Percentiles rank a stretch among this genome's conserved stretches.
Conservation (phyloP, 768 basidiomycete species). For the Serpula lacrymans region DNA sequence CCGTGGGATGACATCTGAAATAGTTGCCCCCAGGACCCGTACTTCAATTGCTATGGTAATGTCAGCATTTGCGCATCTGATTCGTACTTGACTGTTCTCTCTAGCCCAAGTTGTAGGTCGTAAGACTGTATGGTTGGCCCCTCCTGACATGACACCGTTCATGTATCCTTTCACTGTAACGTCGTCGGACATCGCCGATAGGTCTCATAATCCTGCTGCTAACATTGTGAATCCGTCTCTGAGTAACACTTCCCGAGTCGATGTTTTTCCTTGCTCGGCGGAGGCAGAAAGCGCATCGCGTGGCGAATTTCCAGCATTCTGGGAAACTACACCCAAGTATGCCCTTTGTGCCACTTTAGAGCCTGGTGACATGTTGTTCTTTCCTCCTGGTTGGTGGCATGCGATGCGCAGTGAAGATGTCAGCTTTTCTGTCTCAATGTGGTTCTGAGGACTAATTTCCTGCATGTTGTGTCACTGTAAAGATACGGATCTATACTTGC, state of each 20-base stretch:
- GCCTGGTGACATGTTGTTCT: conserved; percentile 84
- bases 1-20: conserved; percentile 8
- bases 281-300: conserved; percentile 16
- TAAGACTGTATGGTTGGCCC: conserved; percentile 92
- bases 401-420: conserved; percentile 79
- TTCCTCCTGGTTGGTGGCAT: conserved; percentile 96
- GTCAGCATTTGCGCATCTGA: conserved; percentile 1
- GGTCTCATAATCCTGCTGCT: conserved; percentile 34
- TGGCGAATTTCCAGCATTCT: conserved; percentile 48
- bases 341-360: conserved; percentile 62
- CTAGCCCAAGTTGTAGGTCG: conserved; percentile 84
- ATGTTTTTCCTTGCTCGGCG: conserved; percentile 58
- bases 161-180: conserved; percentile 58
- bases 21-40: conserved; percentile 69
- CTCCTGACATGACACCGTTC: conserved; percentile 48
- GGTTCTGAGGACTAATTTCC: no score
- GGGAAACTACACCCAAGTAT: conserved; percentile 49
- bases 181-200: conserved; percentile 9
- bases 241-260: conserved; percentile 79
- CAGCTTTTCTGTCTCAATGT: conserved; percentile 88
- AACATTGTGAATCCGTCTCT: conserved; percentile 45
- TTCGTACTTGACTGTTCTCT: conserved; percentile 8
- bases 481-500: no score
- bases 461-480: no score
- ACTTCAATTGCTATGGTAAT: conserved; percentile 86